phyloP scores from a whole-genome alignment of 2,329 filamentous ascomycete species.

The Karstenula rhodostoma region DNA sequence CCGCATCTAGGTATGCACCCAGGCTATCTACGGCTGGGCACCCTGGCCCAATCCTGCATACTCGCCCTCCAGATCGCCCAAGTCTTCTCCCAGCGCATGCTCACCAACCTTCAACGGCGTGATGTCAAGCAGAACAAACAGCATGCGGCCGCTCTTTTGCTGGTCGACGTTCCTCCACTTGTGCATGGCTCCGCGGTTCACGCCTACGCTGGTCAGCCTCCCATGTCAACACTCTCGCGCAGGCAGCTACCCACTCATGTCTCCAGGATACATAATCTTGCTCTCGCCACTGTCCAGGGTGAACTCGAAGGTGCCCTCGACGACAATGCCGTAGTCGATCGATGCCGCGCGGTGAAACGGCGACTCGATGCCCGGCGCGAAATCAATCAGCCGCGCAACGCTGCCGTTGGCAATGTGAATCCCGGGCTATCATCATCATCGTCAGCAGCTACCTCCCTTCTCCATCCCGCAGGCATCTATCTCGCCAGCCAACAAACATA shows the following conservation, averaged over 20 bases:
- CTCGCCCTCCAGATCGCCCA: constrained; percentile 6
- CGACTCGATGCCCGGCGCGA: constrained; percentile 36
- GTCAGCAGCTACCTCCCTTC: no score
- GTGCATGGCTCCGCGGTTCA: constrained; percentile 4
- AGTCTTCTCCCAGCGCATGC: neutral
- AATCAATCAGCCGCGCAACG: constrained; percentile 52
- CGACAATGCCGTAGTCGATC: neutral
- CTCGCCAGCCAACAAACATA: no score
- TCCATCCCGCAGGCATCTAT: no score
- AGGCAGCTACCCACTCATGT: constrained; percentile 24
- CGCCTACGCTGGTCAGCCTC: neutral
- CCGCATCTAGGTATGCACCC: no score
- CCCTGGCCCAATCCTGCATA: neutral
- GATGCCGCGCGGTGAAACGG: constrained; percentile 51
- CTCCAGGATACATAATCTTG: constrained; percentile 42
- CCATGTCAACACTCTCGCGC: no score
- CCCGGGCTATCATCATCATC: no score
- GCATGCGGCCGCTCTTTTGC: constrained; percentile 4
- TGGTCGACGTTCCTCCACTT: constrained; percentile 4
- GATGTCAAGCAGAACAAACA: constrained; percentile 1
- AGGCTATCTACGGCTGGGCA: no score
- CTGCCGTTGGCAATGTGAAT: constrained; percentile 47
- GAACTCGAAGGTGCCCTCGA: constrained; percentile 37
- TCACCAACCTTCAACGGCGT: constrained; percentile 2
- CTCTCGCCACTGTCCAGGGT: constrained; percentile 49